Evolutionary conservation across 441 rosid genomes (phyloP).

Genomic region (Adansonia gregorii): DNA sequence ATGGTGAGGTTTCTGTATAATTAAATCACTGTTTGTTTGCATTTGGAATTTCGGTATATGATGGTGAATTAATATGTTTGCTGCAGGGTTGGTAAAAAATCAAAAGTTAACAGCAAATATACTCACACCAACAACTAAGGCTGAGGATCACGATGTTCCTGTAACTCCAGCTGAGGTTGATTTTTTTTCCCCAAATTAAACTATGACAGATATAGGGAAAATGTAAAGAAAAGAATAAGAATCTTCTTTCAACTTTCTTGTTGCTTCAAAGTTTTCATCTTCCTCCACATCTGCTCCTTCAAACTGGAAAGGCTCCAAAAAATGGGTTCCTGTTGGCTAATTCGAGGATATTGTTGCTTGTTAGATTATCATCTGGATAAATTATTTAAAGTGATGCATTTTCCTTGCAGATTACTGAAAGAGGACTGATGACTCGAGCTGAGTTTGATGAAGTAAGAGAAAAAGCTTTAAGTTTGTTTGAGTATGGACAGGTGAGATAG

Average conservation of each 20-base stretch:
- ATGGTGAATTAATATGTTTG: conserved; percentile 17
- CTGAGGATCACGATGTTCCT: conserved; percentile 71
- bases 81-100: conserved; percentile 62
- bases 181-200: neutral
- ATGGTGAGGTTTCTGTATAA: conserved; percentile 50
- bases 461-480: conserved; percentile 84
- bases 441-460: conserved; percentile 82
- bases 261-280: neutral
- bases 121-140: conserved; percentile 79
- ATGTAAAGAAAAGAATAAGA: neutral
- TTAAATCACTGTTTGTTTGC: conserved; percentile 1
- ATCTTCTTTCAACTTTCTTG: neutral
- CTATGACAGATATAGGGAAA: neutral
- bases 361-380: conserved; percentile 11
- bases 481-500: conserved; percentile 79
- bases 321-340: neutral
- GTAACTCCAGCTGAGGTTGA: conserved; percentile 65
- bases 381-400: conserved; percentile 27
- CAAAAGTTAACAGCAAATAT: conserved; percentile 61
- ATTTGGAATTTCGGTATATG: conserved; percentile 17
- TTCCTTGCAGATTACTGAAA: conserved; percentile 65
- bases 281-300: neutral
- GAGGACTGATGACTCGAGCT: conserved; percentile 80
- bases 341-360: neutral
- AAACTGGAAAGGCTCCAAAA: neutral